These are phyloP conservation scores for Rhodamnia rubescens DNA, from an alignment of 345 rosid genomes.

Conservation along the genomic window DNA sequence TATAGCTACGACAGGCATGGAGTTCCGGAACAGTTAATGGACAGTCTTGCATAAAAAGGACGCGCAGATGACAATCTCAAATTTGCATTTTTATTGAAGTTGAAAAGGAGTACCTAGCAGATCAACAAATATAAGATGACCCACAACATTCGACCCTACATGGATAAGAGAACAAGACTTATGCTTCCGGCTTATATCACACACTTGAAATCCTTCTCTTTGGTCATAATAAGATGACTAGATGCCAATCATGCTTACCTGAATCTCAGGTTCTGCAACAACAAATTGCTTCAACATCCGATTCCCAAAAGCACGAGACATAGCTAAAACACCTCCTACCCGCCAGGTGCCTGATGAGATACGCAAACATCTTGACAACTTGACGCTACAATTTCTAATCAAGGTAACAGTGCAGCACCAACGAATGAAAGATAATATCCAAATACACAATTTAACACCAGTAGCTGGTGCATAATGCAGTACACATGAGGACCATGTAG, in stretches of 20 bases:
- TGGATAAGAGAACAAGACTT: not conserved
- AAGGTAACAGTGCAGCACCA: not conserved
- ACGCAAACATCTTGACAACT: not conserved
- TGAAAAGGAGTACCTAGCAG: not conserved
- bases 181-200: not conserved
- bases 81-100: not conserved
- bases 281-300: slow-evolving; percentile 97
- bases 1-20: not conserved
- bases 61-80: not conserved
- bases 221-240: not conserved
- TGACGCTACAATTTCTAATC: not conserved
- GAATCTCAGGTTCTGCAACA: slow-evolving; percentile 98
- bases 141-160: not conserved
- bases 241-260: slow-evolving; percentile 39
- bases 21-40: not conserved
- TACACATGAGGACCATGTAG: not conserved
- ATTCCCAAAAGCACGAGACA: slow-evolving; percentile 99
- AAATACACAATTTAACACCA: not conserved
- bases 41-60: not conserved
- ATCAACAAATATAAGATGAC: not conserved
- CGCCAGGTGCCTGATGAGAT: slow-evolving; percentile 85
- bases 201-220: not conserved
- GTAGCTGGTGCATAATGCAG: not conserved
- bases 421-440: not conserved
- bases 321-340: slow-evolving; percentile 98